Conservation (phyloP, 2,329 filamentous ascomycete species). For the Didymella sp. region DNA sequence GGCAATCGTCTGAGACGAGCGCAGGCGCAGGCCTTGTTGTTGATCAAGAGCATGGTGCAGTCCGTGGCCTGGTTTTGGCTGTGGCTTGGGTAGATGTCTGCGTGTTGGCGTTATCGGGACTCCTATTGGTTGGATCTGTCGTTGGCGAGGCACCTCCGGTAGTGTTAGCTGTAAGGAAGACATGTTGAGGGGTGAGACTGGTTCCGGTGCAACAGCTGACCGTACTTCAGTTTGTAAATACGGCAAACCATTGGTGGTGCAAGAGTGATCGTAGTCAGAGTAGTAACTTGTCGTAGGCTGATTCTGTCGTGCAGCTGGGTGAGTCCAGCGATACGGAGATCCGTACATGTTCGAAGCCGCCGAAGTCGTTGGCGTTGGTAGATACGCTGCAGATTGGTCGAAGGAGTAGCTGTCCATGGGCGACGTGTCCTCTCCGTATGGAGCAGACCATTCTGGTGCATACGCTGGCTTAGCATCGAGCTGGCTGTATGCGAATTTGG, state of each 20-base stretch:
- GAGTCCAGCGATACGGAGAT: constrained; percentile 31
- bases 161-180: constrained; percentile 38
- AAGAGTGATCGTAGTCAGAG: constrained; percentile 32
- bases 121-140: constrained; percentile 24
- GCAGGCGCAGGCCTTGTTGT: constrained; percentile 42
- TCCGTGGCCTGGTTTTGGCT: constrained; percentile 34
- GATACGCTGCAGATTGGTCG: constrained; percentile 30
- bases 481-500: constrained; percentile 2
- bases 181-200: constrained; percentile 42
- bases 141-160: constrained; percentile 33
- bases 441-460: constrained; percentile 31
- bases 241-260: constrained; percentile 24
- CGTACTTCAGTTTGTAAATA: constrained; percentile 26
- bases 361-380: constrained; percentile 26
- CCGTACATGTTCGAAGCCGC: constrained; percentile 23
- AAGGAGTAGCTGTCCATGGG: constrained; percentile 38
- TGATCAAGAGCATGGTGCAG: constrained; percentile 41
- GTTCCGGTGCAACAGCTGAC: constrained; percentile 22
- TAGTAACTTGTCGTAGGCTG: constrained; percentile 24
- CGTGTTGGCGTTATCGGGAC: constrained; percentile 24
- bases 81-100: constrained; percentile 45
- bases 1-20: constrained; percentile 32
- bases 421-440: constrained; percentile 40
- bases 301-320: constrained; percentile 19
- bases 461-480: constrained; percentile 31